Base-by-base conservation (phyloP, 345 rosid species). In the Durio zibethinus region DNA sequence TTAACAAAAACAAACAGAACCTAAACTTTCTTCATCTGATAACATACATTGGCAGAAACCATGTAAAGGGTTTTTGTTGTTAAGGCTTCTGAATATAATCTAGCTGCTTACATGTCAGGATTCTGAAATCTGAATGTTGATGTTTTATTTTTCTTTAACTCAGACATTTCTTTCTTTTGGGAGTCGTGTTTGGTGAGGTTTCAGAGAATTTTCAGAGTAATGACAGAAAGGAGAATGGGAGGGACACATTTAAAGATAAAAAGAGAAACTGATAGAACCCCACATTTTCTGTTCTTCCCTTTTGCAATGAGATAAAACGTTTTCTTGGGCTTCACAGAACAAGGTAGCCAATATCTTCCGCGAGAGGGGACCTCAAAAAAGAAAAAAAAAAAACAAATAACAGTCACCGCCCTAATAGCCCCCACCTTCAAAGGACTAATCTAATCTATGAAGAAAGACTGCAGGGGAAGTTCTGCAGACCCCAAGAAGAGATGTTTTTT, bases 401-500 rank as follows among this genome's bases (percentile, higher is more conserved):
- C 76, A 75, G 78, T 65, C 59, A 42, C 52, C 27, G 9, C 76
- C 31, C 12, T 65, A n/a, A 72, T 11, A 54, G 36, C 68, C 79
- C 77, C 77, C 84, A 75, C 67, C 57, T 72, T 66, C 60, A 20
- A n/a, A 74, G 48, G 77, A 76, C 66, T 35, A 31, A 15, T 36
- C 72, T 76, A 76, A 15, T 54, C 66, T 76, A 76, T 70, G 83
- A n/a, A n/a, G n/a, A 66, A 71, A 18, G 47, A 25, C 59, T 23
- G 78, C 77, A 66, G 79, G 38, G 15, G 64, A 47, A 72, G 63
- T 18, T 76, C 50, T 85, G 82, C 83, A 83, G 81, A 84, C 35
- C 76, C 86, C 88, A 61, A 85, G 80, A 74, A 67, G 80, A 78
- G 78, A 76, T 84, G 81, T 79, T 82, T 79, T 74, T 62, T 72